phyloP scores from a whole-genome alignment of 2,329 filamentous ascomycete genomes.

The Falciphora oryzae region DNA sequence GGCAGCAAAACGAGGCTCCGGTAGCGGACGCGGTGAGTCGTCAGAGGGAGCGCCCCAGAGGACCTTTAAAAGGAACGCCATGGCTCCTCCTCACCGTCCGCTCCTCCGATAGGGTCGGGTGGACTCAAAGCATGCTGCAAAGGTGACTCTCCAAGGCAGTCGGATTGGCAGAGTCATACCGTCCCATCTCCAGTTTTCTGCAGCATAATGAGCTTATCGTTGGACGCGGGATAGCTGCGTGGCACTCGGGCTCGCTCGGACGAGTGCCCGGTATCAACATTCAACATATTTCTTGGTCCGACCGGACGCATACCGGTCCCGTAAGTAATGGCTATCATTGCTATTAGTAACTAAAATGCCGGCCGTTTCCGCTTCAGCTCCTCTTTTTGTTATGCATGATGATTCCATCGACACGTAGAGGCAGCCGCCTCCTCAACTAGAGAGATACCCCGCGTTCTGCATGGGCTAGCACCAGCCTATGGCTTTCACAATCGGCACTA shows the following conservation, averaged over 20 bases:
- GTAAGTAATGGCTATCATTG: not conserved
- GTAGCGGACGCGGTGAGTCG: no score
- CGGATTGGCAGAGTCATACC: constrained; percentile 4
- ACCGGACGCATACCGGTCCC: not conserved
- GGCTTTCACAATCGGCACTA: not conserved
- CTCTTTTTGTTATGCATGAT: not conserved
- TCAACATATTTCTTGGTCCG: not conserved
- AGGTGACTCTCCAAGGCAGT: not conserved
- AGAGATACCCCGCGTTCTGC: not conserved
- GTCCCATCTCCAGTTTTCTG: not conserved
- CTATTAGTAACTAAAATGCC: not conserved
- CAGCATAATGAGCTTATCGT: not conserved
- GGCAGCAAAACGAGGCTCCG: no score
- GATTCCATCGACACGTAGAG: not conserved
- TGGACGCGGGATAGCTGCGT: not conserved
- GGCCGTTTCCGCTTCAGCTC: not conserved
- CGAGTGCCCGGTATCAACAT: not conserved
- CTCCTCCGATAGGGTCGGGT: not conserved
- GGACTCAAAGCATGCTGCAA: not conserved
- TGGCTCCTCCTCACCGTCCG: not conserved
- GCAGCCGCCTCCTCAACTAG: not conserved
- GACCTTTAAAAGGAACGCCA: not conserved
- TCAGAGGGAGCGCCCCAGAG: not conserved
- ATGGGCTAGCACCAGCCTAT: not conserved
- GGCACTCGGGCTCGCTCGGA: not conserved